phyloP scores from a whole-genome alignment of 2,329 filamentous ascomycete genomes.

The Fusarium sp. region DNA sequence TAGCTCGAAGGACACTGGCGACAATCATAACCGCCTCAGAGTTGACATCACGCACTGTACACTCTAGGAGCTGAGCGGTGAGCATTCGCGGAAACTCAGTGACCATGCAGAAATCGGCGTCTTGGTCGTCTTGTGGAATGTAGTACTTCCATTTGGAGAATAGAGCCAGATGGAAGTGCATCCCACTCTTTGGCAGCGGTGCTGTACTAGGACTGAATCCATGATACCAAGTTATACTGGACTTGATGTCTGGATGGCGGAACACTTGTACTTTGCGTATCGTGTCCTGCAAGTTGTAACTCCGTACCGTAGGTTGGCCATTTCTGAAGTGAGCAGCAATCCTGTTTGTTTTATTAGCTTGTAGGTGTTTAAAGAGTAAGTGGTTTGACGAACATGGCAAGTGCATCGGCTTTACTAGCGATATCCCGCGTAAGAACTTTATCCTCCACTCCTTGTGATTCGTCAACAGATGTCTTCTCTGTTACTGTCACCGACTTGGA shows the following conservation, averaged over 20 bases:
- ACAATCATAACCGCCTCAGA: neutral
- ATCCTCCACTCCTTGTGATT: neutral
- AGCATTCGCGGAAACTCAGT: neutral
- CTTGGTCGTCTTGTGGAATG: neutral
- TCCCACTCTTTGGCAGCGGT: neutral
- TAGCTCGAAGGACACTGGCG: neutral
- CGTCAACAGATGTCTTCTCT: neutral
- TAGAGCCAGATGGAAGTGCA: neutral
- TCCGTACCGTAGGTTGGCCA: neutral
- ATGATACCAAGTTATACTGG: neutral
- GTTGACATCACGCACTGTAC: neutral
- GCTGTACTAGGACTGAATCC: neutral
- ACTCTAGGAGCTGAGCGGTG: neutral
- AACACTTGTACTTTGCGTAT: neutral
- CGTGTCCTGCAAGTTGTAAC: neutral
- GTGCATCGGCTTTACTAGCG: neutral
- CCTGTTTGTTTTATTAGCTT: neutral
- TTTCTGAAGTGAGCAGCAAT: neutral
- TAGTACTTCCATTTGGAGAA: neutral
- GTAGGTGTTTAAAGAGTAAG: too few species aligned
- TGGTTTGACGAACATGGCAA: neutral
- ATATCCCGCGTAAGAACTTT: accelerated
- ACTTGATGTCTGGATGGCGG: neutral
- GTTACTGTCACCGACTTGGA: neutral
- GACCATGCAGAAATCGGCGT: neutral